Base-by-base conservation (phyloP, 2,329 filamentous ascomycete genomes). In the Grosmannia clavigera region DNA sequence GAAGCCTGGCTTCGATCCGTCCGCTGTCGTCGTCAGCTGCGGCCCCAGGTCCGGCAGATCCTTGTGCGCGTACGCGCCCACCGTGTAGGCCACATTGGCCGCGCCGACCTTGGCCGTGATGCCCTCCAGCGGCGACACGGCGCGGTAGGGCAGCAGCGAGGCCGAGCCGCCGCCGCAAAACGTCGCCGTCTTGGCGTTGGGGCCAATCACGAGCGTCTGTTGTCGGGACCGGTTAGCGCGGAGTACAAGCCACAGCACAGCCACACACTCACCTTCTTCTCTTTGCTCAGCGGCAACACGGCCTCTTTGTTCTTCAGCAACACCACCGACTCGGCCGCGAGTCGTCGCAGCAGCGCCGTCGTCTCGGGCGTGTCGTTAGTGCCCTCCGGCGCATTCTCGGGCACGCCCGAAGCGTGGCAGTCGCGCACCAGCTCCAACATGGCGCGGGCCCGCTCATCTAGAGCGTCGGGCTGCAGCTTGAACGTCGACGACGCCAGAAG, bases 221-320 rank as follows among this genome's bases (percentile, higher is more conserved):
- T 22, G 22, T 22, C 22, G 22, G 22, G 1, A 7, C 19, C 10
- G 25, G 10, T 19, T n/a, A 38, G 9, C 14, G 7, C 9, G 31
- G 35, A 2, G 2, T 3, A 25, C 9, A 38, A 19, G 9, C 5
- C 35, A 11, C 35, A 14, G 5, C 35, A 14, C 12, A 11, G 35
- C 9, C 35, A 14, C 10, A 11, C 35, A 11, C 35, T 9, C 31
- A 43, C 22, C 54, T 74, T 73, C 52, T 73, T 72, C 58, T 72
- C 70, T 57, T 53, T 52, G 57, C 62, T 73, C 12, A 81, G 67
- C 2, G 83, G 83, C 2, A 86, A 71, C 4, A 81, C 69, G 35
- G 71, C 70, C 33, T 74, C 74, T 48, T 82, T 75, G 64, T 86
- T 86, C 70, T 85, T 65, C 5, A 66, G 60, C 1, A 66, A 58